Evolutionary conservation across 805 yeast species (phyloP).

Genomic region (Zygoascus flipseniorum): DNA sequence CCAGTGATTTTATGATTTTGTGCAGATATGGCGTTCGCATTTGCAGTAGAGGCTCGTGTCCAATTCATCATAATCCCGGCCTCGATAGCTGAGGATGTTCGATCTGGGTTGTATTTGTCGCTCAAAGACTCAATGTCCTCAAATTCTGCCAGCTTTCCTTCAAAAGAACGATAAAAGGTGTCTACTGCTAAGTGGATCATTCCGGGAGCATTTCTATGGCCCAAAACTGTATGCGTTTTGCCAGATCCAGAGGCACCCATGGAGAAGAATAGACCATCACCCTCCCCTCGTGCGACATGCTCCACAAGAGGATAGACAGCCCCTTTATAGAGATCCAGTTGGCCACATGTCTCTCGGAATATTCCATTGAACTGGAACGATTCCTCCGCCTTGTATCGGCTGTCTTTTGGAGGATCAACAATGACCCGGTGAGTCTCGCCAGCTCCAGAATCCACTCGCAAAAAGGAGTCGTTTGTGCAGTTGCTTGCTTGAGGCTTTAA

Average conservation of each 20-base stretch:
- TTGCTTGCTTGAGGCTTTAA: conserved; percentile 29
- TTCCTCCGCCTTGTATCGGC: conserved; percentile 18
- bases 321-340: conserved; percentile 31
- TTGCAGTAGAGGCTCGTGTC: conserved; percentile 2
- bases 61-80: conserved; percentile 19
- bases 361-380: conserved; percentile 28
- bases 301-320: conserved; percentile 30
- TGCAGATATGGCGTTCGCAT: not conserved
- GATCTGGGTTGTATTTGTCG: conserved; percentile 11
- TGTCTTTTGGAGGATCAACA: conserved; percentile 21
- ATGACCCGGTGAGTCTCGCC: conserved; percentile 5
- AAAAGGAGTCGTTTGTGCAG: conserved; percentile 19
- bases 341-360: conserved; percentile 26
- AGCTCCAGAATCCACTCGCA: conserved; percentile 9
- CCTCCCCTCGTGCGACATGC: conserved; percentile 20
- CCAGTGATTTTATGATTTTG: not conserved
- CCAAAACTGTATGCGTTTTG: conserved; percentile 30
- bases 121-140: conserved; percentile 15
- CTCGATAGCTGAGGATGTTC: conserved; percentile 16
- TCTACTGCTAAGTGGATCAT: conserved; percentile 29
- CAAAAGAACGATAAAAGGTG: conserved; percentile 28
- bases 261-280: conserved; percentile 39
- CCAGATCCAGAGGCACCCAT: conserved; percentile 51
- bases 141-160: conserved; percentile 16
- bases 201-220: conserved; percentile 29